Percentiles rank a stretch among this genome's conserved stretches.
These are phyloP conservation scores for Curvularia spicifera DNA, from an alignment of 2,329 filamentous ascomycete species.

Conservation along the genomic window DNA sequence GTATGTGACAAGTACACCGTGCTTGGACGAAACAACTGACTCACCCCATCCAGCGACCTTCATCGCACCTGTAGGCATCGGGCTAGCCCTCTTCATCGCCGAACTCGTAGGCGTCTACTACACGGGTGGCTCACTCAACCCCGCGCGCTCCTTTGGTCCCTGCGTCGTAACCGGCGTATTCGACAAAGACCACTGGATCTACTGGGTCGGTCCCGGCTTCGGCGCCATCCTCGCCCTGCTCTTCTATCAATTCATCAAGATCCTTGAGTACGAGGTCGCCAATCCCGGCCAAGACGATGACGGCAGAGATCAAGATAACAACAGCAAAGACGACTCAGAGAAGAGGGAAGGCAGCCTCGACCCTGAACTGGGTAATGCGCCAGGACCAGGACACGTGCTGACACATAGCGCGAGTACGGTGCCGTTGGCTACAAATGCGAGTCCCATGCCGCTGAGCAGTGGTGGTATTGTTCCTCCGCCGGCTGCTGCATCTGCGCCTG, in stretches of 20 bases:
- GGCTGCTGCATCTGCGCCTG: not conserved
- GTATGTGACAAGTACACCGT: conserved; percentile 17
- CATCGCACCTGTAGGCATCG: conserved; percentile 74
- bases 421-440: not conserved
- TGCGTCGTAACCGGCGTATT: conserved; percentile 52
- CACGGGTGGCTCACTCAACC: conserved; percentile 56
- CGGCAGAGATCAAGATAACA: conserved; percentile 29
- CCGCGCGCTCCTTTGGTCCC: conserved; percentile 55
- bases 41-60: conserved; percentile 60
- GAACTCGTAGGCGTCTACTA: conserved; percentile 59
- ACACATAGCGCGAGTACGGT: not conserved
- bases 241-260: conserved; percentile 58
- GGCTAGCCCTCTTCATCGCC: conserved; percentile 70
- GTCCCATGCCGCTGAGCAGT: not conserved
- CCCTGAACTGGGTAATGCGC: conserved; percentile 2
- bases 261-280: conserved; percentile 47
- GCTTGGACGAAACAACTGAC: not conserved
- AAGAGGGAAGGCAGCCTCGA: conserved; percentile 17
- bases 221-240: conserved; percentile 55
- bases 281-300: conserved; percentile 48
- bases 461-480: not conserved
- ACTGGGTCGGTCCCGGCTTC: conserved; percentile 56
- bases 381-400: not conserved
- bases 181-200: conserved; percentile 56
- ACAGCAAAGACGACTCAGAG: conserved; percentile 24